Percentiles rank a stretch among this genome's conserved stretches.
These are phyloP conservation scores for Pistacia integerrima DNA, from an alignment of 345 rosid species.

Conservation along the genomic window DNA sequence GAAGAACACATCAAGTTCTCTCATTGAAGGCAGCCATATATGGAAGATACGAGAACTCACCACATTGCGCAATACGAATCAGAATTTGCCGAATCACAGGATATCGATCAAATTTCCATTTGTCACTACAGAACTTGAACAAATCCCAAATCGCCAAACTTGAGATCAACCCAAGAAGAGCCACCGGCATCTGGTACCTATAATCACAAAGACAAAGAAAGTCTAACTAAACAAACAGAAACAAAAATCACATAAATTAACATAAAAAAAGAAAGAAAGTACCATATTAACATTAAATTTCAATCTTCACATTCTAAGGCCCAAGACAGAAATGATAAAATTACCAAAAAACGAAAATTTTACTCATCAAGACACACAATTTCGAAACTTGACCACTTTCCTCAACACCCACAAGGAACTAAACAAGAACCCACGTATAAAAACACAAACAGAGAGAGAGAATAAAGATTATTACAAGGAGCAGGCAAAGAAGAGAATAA, in stretches of 20 bases:
- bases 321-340: neutral
- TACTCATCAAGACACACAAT: neutral
- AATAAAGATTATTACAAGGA: conserved; percentile 52
- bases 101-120: conserved; percentile 65
- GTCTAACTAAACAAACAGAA: neutral
- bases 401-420: neutral
- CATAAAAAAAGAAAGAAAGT: neutral
- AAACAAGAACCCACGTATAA: neutral
- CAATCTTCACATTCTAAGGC: neutral
- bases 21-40: neutral
- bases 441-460: conserved; percentile 1
- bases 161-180: conserved; percentile 76
- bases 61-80: conserved; percentile 69
- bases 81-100: conserved; percentile 53
- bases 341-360: neutral
- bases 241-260: neutral
- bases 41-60: conserved; percentile 41
- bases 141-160: conserved; percentile 90
- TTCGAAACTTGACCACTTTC: neutral
- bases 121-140: conserved; percentile 67
- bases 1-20: neutral
- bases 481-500: conserved; percentile 83
- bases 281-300: neutral
- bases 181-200: conserved; percentile 94
- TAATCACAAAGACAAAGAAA: conserved; percentile 18